phyloP scores from a whole-genome alignment of 495 filamentous ascomycete genomes.

The Penicillium alfredii region DNA sequence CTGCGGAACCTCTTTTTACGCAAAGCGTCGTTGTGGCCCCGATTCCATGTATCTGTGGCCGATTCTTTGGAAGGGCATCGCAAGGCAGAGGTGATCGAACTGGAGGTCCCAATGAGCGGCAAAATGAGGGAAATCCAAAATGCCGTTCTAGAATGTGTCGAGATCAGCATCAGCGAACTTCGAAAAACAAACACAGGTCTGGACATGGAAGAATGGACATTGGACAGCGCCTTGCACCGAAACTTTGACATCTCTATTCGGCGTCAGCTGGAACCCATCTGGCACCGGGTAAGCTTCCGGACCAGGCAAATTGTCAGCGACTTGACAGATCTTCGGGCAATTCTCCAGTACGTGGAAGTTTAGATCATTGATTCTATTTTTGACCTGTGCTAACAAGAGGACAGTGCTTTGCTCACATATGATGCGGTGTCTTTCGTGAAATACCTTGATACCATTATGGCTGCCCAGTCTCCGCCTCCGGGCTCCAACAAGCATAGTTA shows the following conservation, averaged over 20 bases:
- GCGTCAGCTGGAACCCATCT: constrained; percentile 90
- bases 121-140: constrained; percentile 90
- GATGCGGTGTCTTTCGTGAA: constrained; percentile 90
- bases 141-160: constrained; percentile 92
- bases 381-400: constrained; percentile 13
- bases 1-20: constrained; percentile 89
- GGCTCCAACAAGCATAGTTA: constrained; percentile 83
- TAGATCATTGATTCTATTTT: not conserved
- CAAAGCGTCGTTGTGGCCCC: constrained; percentile 84
- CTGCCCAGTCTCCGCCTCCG: constrained; percentile 81
- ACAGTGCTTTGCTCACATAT: constrained; percentile 65
- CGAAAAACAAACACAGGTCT: constrained; percentile 83
- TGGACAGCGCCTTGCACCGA: constrained; percentile 88
- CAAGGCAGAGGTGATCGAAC: constrained; percentile 93
- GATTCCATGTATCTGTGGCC: constrained; percentile 88
- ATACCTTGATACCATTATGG: constrained; percentile 89
- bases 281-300: constrained; percentile 93
- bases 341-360: constrained; percentile 59
- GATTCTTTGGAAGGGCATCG: constrained; percentile 83
- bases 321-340: constrained; percentile 74
- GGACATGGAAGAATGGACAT: constrained; percentile 96
- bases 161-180: constrained; percentile 85
- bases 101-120: constrained; percentile 95
- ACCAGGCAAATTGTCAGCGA: constrained; percentile 91
- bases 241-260: constrained; percentile 87